Conservation (phyloP, 108 stramenopile genomes). For the Conticribra guillardii region DNA sequence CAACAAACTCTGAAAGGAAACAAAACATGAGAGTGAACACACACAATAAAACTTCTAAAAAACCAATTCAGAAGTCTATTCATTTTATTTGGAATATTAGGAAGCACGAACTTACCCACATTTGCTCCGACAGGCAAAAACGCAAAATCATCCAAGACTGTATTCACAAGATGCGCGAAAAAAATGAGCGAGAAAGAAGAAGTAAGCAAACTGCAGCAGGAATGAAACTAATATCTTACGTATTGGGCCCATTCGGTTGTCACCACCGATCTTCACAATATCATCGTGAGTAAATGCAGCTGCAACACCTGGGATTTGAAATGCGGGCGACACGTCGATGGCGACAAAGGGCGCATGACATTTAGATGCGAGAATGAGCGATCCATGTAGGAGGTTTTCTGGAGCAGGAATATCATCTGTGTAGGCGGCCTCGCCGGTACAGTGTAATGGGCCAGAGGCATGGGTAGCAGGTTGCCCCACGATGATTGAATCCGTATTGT, state of each 20-base stretch:
- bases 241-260: conserved; percentile 84
- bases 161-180: too few species aligned
- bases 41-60: too few species aligned
- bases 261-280: conserved; percentile 71
- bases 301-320: conserved; percentile 81
- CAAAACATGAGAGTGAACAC: too few species aligned
- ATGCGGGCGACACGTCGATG: conserved; percentile 69
- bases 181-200: background rate
- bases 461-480: conserved; percentile 85
- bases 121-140: conserved; percentile 79
- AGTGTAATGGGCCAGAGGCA: conserved; percentile 86
- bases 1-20: conserved; percentile 73
- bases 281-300: conserved; percentile 74
- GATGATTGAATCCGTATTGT: conserved; percentile 6
- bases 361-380: conserved; percentile 74
- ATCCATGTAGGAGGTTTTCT: conserved; percentile 75
- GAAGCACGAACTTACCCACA: too few species aligned
- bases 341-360: conserved; percentile 69
- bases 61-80: too few species aligned
- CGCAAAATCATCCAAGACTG: conserved; percentile 76
- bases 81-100: too few species aligned
- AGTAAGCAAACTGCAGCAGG: background rate
- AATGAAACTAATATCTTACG: too few species aligned
- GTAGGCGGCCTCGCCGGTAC: conserved; percentile 93
- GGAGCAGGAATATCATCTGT: conserved; percentile 91